Base-by-base conservation (phyloP, 169 alveolate genomes). In the Plasmodium billcollinsi region DNA sequence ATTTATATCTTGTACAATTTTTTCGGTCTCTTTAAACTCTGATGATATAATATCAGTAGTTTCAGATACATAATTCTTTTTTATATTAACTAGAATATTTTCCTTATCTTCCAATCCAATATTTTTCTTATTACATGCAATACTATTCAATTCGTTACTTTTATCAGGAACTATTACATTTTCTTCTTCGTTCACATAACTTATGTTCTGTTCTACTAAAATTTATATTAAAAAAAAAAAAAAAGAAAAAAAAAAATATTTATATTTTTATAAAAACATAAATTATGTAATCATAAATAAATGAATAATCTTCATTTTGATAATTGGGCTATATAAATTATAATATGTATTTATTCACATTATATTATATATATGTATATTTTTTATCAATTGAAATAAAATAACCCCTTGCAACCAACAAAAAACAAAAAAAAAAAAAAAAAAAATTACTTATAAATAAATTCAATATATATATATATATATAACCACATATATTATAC, bases 81-180 rank as follows among this genome's bases (percentile, higher is more conserved):
- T 56, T 56, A 56, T 56, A 56, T 56, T 14, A 56, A 18, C 21
- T 6, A 56, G 9, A 39, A 39, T 3, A 39, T 39, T 78, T 2
- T 21, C 66, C 29, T 65, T 59, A 15, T 78, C 67, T 58, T 66
- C 67, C 21, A 78, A 50, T 20, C 15, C 7, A 75, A 78, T 78
- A 65, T 78, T 78, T 50, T 62, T 39, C 15, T 66, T 54, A 63
- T 78, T 50, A 21, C 21, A 66, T 78, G 39, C 52, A 65, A 52
- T 69, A 43, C 9, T 49, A 43, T 59, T 78, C 52, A 15, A 47
- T 11, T 12, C 47, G 14, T 43, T 69, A 74, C 73, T 61, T 26
- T 52, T 52, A 5, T 43, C n/a, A 7, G 29, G n/a, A 49, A 20
- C 47, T 59, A 59, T 20, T 20, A 61, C 39, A 65, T 43, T 49